These are phyloP conservation scores for Sporobolomyces phaffii DNA, from an alignment of 768 basidiomycete genomes.

Conservation along the genomic window DNA sequence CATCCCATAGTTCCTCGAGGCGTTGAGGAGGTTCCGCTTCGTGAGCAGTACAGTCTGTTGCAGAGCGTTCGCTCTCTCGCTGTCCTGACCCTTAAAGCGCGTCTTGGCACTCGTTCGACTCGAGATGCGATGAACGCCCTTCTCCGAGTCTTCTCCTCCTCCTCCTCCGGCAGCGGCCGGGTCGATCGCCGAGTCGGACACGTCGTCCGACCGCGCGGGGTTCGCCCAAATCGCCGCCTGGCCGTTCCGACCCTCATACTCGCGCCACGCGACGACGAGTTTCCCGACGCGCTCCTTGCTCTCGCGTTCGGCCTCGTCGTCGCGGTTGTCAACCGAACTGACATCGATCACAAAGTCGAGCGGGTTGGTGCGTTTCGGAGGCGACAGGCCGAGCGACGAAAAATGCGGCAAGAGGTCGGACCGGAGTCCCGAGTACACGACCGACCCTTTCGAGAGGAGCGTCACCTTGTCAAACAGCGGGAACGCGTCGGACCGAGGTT, in stretches of 20 bases:
- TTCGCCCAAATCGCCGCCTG: not conserved
- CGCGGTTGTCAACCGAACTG: conserved; percentile 49
- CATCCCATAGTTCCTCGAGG: conserved; percentile 42
- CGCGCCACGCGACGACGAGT: conserved; percentile 48
- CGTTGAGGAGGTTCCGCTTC: conserved; percentile 43
- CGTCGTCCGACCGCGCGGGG: too few relatives aligned
- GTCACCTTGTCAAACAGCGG: conserved; percentile 54
- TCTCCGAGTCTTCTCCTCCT: conserved; percentile 30
- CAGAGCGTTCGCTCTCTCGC: not conserved
- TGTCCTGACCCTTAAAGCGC: not conserved
- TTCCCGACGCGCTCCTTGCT: conserved; percentile 46
- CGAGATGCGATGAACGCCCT: not conserved
- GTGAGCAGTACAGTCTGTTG: conserved; percentile 43
- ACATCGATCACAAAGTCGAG: conserved; percentile 52
- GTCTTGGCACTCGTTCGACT: not conserved
- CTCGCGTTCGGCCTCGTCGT: conserved; percentile 47
- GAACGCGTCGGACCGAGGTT: conserved; percentile 58
- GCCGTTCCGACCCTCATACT: not conserved
- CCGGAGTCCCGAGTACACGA: conserved; percentile 49
- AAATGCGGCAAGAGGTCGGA: conserved; percentile 48
- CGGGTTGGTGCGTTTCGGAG: conserved; percentile 49
- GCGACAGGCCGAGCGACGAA: conserved; percentile 44
- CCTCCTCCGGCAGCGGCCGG: too few relatives aligned
- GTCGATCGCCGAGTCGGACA: too few relatives aligned
- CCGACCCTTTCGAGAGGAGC: conserved; percentile 55